Evolutionary conservation across 2,329 filamentous ascomycete genomes (phyloP), one percentile per base, ranked within the genome.

Genomic region (Fusarium sp.): DNA sequence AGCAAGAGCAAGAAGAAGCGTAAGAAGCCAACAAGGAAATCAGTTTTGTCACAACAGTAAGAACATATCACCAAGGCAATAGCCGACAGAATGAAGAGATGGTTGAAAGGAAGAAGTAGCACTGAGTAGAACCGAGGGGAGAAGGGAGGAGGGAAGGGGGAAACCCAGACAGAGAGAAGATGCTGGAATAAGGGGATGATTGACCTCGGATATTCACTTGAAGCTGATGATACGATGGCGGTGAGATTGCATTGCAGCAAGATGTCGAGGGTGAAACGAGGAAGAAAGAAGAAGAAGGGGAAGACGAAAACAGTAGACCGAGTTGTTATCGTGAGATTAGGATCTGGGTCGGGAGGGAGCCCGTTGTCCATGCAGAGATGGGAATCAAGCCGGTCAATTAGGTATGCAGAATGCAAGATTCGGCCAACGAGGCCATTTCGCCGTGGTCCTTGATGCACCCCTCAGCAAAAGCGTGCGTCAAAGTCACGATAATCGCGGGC

Each of bases 311-410:
- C 63, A 42, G 36, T n/a, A 65, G 54, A 68, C 69, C 76, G 76
- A 76, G 38, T 74, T 73, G 76, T 78, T 78, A 78, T 78, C 76
- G 76, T 76, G 63, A 61, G 59, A 68, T 59, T 56, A 60, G 62
- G 29, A 56, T 56, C 45, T 60, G 14, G 62, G 47, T 73, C 66
- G 63, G 64, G 70, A 74, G 76, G 76, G 63, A 78, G 65, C 76
- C 74, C 47, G 65, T 27, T 42, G 35, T 60, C 50, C 40, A 45
- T 27, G 36, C 52, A 54, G 42, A 40, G 40, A 74, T 66, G 42
- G 45, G 13, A 56, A 36, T 31, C 47, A 56, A 56, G 14, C 68
- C 63, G 47, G 47, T 70, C 50, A 69, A 66, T 66, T 42, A 66
- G 45, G 45, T 2, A 50, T 71, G 68, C 65, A 65, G 67, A 64